A percentile compares a stretch with the other conserved stretches of the same genome.
phyloP scores from a whole-genome alignment of 352 stramenopile genomes.

The Pythium pectinolyticum region DNA sequence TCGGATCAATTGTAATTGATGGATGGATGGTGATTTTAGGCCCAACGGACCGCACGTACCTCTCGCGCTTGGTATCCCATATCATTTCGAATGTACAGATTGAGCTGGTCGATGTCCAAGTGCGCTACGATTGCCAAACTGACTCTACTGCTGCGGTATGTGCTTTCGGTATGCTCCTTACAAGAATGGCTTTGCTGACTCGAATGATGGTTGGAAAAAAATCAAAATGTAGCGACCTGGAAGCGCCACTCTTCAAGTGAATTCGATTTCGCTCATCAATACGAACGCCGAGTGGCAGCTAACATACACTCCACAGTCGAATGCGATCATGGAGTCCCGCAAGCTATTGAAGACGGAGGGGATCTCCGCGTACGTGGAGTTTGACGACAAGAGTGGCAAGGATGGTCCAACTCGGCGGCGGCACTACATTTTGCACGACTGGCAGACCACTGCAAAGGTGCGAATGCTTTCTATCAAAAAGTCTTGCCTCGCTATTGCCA shows the following conservation, averaged over 20 bases:
- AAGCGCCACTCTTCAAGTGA: conserved; percentile 69
- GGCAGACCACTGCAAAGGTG: conserved; percentile 68
- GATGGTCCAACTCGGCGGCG: conserved; percentile 17
- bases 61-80: conserved; percentile 77
- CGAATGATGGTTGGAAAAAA: not conserved
- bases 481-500: not conserved
- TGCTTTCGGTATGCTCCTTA: not conserved
- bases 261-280: conserved; percentile 69
- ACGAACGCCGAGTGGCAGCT: conserved; percentile 76
- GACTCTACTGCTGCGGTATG: conserved; percentile 64
- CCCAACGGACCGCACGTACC: conserved; percentile 68
- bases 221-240: conserved; percentile 59
- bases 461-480: not conserved
- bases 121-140: conserved; percentile 79
- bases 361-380: conserved; percentile 77
- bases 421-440: conserved; percentile 87
- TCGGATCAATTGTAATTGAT: not conserved
- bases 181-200: not conserved
- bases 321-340: conserved; percentile 70
- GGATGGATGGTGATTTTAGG: conserved; percentile 9
- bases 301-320: conserved; percentile 74
- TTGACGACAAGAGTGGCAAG: conserved; percentile 34
- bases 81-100: conserved; percentile 89
- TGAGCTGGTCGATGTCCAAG: conserved; percentile 75
- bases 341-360: conserved; percentile 73